Evolutionary conservation across 208 protist species (phyloP).

Genomic region (Trypanosomatidae sp.): DNA sequence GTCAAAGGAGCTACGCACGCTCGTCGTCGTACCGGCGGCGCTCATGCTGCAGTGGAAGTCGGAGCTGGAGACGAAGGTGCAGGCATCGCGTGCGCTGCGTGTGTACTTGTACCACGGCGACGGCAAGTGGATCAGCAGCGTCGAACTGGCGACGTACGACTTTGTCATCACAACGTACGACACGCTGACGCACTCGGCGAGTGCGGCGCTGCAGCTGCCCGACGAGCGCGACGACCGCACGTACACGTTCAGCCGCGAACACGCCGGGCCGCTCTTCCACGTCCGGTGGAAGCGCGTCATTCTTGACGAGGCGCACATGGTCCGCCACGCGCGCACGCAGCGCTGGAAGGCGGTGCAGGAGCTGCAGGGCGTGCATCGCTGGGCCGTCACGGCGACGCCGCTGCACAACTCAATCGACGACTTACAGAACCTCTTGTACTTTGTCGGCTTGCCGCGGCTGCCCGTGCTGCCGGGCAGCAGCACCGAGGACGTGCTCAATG

Average conservation of each 20-base stretch:
- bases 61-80: conserved; percentile 78
- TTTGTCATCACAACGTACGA: conserved; percentile 92
- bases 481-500: conserved; percentile 59
- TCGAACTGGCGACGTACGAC: conserved; percentile 78
- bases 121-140: conserved; percentile 44
- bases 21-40: conserved; percentile 88
- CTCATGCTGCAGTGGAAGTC: conserved; percentile 89
- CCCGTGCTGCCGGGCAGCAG: conserved; percentile 59
- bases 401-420: conserved; percentile 91
- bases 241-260: conserved; percentile 36
- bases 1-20: conserved; percentile 77
- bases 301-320: conserved; percentile 92
- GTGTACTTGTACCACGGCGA: conserved; percentile 81
- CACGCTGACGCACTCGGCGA: conserved; percentile 58
- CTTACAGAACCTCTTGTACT: conserved; percentile 83
- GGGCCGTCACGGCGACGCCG: conserved; percentile 91
- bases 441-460: conserved; percentile 61
- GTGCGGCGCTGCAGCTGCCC: conserved; percentile 29
- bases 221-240: conserved; percentile 45
- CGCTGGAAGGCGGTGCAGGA: conserved; percentile 72
- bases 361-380: conserved; percentile 69
- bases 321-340: conserved; percentile 78
- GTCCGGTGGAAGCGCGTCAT: conserved; percentile 89
- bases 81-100: conserved; percentile 17
- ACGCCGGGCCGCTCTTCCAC: conserved; percentile 74